phyloP scores from a whole-genome alignment of 768 basidiomycete genomes.

The Amylocystis lapponica region DNA sequence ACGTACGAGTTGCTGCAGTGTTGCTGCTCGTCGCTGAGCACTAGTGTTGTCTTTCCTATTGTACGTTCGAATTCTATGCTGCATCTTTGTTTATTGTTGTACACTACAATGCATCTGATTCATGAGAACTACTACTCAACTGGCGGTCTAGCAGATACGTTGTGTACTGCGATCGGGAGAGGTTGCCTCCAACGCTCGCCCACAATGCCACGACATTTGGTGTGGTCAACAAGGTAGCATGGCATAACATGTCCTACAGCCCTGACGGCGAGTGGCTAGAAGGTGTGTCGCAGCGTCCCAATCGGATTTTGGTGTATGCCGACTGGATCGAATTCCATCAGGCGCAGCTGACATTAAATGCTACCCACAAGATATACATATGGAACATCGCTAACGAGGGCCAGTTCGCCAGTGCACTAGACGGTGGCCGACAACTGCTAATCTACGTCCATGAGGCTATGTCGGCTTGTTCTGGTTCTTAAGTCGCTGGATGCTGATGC shows the following conservation, averaged over 20 bases:
- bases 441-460: constrained; percentile 77
- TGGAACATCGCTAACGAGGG: constrained; percentile 93
- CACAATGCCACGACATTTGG: too few species aligned
- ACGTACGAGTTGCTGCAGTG: too few species aligned
- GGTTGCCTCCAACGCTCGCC: too few species aligned
- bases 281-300: constrained; percentile 35
- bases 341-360: constrained; percentile 84
- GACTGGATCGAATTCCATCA: constrained; percentile 16
- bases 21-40: too few species aligned
- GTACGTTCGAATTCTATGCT: too few species aligned
- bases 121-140: too few species aligned
- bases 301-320: not conserved
- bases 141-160: too few species aligned
- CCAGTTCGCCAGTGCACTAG: constrained; percentile 79
- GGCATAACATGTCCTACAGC: constrained; percentile 90
- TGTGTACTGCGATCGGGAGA: too few species aligned
- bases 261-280: constrained; percentile 93
- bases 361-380: constrained; percentile 92
- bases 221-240: constrained; percentile 87
- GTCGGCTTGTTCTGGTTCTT: not conserved
- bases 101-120: too few species aligned
- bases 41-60: too few species aligned
- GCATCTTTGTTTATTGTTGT: too few species aligned
- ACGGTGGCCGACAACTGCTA: constrained; percentile 90
- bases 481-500: constrained; percentile 1